Evolutionary conservation across 2,329 filamentous ascomycete genomes (phyloP), one percentile per base, ranked within the genome.

Genomic region (Diplodia corticola): DNA sequence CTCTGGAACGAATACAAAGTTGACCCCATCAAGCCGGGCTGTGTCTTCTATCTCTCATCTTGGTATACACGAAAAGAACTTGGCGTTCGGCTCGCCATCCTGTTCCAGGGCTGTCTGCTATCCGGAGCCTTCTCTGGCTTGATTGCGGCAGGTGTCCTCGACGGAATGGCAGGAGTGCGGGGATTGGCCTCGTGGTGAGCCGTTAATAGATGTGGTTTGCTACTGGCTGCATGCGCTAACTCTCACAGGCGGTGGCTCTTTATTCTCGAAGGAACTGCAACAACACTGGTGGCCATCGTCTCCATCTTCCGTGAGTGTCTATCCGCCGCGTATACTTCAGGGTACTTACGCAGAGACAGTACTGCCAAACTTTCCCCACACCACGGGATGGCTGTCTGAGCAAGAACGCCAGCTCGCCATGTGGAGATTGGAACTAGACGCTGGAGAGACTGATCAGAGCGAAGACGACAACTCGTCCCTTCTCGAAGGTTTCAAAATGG

Each of bases 311-410:
- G 57, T 61, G 37, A 10, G 67, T 91, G 89, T 1, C 78, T 91
- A 24, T 79, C 78, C 3, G 80, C 91, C 33, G 88, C 89, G 10
- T 73, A 86, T 9, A 70, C 73, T 0, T 81, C 86, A 1, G 83
- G 82, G 72, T 86, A 20, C 57, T 61, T 44, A 61, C 57, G 1
- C n/a, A 20, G 6, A 10, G 12, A 0, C 44, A 70, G 76, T 91
- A 30, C 79, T 92, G 17, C 89, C 89, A 0, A 86, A 91, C 73
- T 89, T 90, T 69, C 89, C 89, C 1, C 80, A 83, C 33, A 81
- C 72, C 65, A 80, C 71, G 3, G 65, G 67, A 24, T 79, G 78
- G 78, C 72, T 79, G 28, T 78, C 73, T 5, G 76, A 78, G 28
- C 74, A 75, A 64, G 78, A 79, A 64, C 72, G 76, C 2, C 73